These are phyloP conservation scores for Oxyria digyna DNA, from an alignment of 148 eudicot genomes.

Conservation along the genomic window DNA sequence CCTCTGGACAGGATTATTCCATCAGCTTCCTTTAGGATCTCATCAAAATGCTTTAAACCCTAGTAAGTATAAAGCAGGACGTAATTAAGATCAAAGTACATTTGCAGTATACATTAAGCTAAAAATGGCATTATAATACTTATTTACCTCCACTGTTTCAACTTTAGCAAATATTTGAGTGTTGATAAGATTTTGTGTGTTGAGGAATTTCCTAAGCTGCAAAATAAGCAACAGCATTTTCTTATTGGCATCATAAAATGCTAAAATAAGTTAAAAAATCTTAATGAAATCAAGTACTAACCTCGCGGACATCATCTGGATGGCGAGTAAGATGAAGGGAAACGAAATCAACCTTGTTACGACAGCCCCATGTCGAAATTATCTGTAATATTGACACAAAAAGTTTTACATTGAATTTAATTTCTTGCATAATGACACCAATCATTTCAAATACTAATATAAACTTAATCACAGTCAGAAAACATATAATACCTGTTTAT, in stretches of 20 bases:
- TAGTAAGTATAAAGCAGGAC: conserved; percentile 11
- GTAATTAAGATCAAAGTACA: not conserved
- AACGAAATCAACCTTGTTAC: conserved; percentile 41
- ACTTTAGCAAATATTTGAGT: conserved; percentile 57
- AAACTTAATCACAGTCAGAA: not conserved
- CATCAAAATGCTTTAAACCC: conserved; percentile 56
- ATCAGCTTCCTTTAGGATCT: conserved; percentile 56
- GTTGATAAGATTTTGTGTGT: conserved; percentile 29
- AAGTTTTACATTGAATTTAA: not conserved
- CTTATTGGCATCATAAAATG: too few relatives aligned
- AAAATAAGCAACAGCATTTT: not conserved
- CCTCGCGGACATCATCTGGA: conserved; percentile 56
- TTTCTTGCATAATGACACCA: not conserved
- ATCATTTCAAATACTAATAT: not conserved
- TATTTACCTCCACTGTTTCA: conserved; percentile 55
- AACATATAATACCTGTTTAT: conserved; percentile 27
- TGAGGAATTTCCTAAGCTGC: conserved; percentile 48
- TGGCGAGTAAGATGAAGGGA: conserved; percentile 46
- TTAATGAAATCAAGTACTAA: conserved; percentile 7
- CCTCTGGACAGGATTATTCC: conserved; percentile 55
- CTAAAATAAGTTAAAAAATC: not conserved
- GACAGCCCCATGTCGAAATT: conserved; percentile 45
- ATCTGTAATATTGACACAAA: conserved; percentile 19
- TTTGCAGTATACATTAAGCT: not conserved
- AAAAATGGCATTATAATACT: too few relatives aligned